Evolutionary conservation across 441 rosid species (phyloP).

Genomic region (Bruguiera hainesii): DNA sequence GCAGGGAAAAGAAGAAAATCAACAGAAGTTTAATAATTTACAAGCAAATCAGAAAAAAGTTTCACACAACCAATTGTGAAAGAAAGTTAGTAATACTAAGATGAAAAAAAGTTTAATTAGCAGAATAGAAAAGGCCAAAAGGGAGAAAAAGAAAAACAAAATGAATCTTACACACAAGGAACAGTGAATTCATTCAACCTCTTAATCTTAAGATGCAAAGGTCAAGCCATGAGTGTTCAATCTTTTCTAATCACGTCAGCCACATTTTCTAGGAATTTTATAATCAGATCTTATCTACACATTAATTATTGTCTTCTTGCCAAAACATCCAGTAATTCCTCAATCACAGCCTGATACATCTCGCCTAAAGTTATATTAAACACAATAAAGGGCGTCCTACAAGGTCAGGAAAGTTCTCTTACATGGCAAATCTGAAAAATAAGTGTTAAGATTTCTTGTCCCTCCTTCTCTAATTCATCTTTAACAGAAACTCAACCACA

Average conservation of each 20-base stretch:
- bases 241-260: conserved; percentile 1
- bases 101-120: no score
- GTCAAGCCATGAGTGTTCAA: neutral
- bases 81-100: no score
- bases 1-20: conserved; percentile 11
- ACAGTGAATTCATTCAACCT: neutral
- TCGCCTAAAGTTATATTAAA: no score
- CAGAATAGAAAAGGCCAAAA: neutral
- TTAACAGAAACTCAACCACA: no score
- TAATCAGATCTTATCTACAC: conserved; percentile 1
- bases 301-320: neutral
- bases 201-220: no score
- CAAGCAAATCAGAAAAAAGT: conserved; percentile 9
- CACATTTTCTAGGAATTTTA: neutral
- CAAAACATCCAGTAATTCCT: neutral
- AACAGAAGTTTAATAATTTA: neutral
- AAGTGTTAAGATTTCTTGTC: no score
- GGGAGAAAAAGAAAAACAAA: neutral
- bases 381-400: no score
- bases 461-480: no score
- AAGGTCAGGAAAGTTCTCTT: no score
- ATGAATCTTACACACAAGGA: neutral
- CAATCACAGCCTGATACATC: neutral
- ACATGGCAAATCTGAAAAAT: no score
- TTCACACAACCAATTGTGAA: no score